These are phyloP conservation scores for Elasticomyces elasticus DNA, from an alignment of 495 filamentous ascomycete species.

Conservation along the genomic window DNA sequence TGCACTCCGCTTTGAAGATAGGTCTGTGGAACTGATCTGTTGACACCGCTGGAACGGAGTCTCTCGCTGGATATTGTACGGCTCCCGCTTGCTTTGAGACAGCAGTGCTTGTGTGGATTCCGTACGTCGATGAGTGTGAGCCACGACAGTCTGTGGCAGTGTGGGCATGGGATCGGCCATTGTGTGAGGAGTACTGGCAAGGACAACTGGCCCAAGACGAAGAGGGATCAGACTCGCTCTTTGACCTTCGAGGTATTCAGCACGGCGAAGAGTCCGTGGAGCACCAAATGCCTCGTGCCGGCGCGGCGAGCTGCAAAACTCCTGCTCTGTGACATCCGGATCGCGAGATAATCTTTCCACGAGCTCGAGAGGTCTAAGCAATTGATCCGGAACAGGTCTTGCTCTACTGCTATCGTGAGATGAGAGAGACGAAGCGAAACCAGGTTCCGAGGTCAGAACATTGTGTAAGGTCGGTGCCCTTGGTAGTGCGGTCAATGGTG, in stretches of 20 bases:
- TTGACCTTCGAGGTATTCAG: constrained; percentile 11
- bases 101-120: constrained; percentile 9
- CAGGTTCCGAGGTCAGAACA: neutral
- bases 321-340: neutral
- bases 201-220: constrained; percentile 12
- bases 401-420: neutral
- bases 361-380: constrained; percentile 10
- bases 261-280: constrained; percentile 7
- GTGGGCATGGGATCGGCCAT: neutral
- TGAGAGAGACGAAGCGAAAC: neutral
- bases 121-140: neutral
- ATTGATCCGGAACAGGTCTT: neutral
- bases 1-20: neutral
- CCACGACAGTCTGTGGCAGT: neutral
- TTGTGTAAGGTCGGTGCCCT: neutral
- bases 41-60: constrained; percentile 10
- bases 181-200: neutral
- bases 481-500: constrained; percentile 6
- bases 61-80: constrained; percentile 3
- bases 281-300: constrained; percentile 8
- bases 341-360: neutral
- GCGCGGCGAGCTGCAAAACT: neutral
- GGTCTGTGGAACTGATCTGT: neutral
- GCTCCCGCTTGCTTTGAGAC: neutral
- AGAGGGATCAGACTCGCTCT: constrained; percentile 11